These are phyloP conservation scores for Ceratobasidium sp. DNA, from an alignment of 1,284 basidiomycete species.

Conservation along the genomic window DNA sequence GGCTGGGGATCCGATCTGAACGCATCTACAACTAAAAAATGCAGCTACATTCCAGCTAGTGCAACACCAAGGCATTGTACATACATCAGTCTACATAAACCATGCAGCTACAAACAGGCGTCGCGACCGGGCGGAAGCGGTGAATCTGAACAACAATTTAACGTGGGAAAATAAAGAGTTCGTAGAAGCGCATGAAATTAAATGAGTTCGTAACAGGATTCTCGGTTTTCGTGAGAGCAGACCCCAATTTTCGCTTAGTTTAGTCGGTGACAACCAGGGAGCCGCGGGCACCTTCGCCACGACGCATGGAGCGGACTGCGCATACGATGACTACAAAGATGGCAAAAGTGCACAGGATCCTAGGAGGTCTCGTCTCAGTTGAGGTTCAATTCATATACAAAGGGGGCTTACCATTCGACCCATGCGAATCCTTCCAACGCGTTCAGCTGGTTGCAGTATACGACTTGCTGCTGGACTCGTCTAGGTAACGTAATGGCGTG, in stretches of 20 bases:
- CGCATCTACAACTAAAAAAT: not conserved
- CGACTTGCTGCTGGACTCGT: slow-evolving; percentile 58
- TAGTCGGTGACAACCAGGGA: slow-evolving; percentile 56
- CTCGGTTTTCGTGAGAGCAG: slow-evolving; percentile 7
- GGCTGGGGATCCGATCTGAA: not conserved
- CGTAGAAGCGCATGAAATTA: not conserved
- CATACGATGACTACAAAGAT: slow-evolving; percentile 66
- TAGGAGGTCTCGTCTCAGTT: slow-evolving; percentile 50
- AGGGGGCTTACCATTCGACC: slow-evolving; percentile 65
- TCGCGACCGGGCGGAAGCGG: not conserved
- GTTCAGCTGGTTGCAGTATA: slow-evolving; percentile 73
- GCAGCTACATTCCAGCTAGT: slow-evolving; percentile 21
- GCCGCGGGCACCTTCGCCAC: slow-evolving; percentile 68
- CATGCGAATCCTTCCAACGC: slow-evolving; percentile 68
- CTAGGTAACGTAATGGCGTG: slow-evolving; percentile 28
- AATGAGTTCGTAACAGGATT: not conserved
- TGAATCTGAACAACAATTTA: not conserved
- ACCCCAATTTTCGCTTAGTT: not conserved
- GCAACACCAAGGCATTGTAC: slow-evolving; percentile 22
- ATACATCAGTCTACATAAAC: slow-evolving; percentile 12
- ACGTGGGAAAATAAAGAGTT: slow-evolving; percentile 17
- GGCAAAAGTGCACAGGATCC: slow-evolving; percentile 66
- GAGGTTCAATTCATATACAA: slow-evolving; percentile 3
- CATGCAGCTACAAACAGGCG: slow-evolving; percentile 8
- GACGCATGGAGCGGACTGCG: slow-evolving; percentile 62